Base-by-base conservation (phyloP, 192 early-diverging fungal species). In the Thoreauomyces humboldtii region DNA sequence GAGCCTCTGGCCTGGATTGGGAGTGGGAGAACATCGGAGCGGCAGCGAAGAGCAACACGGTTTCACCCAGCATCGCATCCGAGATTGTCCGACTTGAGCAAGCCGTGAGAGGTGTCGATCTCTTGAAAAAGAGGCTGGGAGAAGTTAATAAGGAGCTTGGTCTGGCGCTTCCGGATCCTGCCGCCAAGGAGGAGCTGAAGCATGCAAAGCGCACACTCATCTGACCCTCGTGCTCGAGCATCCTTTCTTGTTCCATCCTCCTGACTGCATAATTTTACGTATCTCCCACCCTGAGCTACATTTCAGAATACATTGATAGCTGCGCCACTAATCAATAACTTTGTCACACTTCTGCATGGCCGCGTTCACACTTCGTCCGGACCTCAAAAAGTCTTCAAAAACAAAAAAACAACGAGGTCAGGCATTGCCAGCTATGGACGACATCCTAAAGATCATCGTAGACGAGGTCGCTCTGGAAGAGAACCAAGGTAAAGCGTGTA, bases 381-480 rank as follows among this genome's bases (percentile, higher is more conserved):
- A n/a, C n/a, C n/a, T n/a, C n/a, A n/a, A n/a, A n/a, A n/a, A n/a
- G n/a, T n/a, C n/a, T n/a, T n/a, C n/a, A n/a, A n/a, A n/a, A n/a
- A n/a, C n/a, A n/a, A n/a, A n/a, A n/a, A n/a, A n/a, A n/a, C n/a
- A n/a, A n/a, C n/a, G n/a, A n/a, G n/a, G n/a, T n/a, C n/a, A n/a
- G n/a, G n/a, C n/a, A n/a, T n/a, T n/a, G n/a, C n/a, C n/a, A n/a
- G n/a, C n/a, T n/a, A 80, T 85, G 81, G 82, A 85, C 58, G 81
- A 81, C 46, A 51, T 81, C 28, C 74, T 83, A 43, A 58, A 73
- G 29, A 63, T 60, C 47, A 68, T 82, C 9, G 76, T 82, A 25
- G 77, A 78, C 21, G 85, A 86, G 65, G 65, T 82, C 5, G 80
- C 84, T 1, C 57, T 87, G 11, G 85, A 87, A 36, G 85, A 83